Base-by-base conservation (phyloP, 1,139 yeast genomes). In the Arxiozyma heterogenica region DNA sequence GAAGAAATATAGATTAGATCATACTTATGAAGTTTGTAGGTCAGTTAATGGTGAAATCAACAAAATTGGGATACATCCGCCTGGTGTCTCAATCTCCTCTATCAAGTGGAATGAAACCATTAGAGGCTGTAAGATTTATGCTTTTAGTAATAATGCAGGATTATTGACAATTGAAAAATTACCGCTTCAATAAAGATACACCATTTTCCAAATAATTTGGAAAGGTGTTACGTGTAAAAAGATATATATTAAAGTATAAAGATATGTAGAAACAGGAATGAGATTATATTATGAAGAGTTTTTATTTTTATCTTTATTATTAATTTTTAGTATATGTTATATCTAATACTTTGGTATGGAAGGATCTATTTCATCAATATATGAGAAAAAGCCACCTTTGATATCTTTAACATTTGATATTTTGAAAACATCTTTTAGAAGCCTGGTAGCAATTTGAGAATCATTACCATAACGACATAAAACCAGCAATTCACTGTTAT, bases 381-480 rank as follows among this genome's bases (percentile, higher is more conserved):
- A 93, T 61, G 75, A 76, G 55, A 77, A 74, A 41, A 90, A 71
- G 0, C 98, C 98, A 1, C 98, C 98, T 17, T 68, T 73, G 6
- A 93, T 74, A 66, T 93, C 97, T 54, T 73, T 75, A 0, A 80
- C 89, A 18, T 80, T 71, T 0, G 65, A 55, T 25, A 77, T 70
- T 0, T 82, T 81, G 54, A 79, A 71, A 4, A 74, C 71, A 17
- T 78, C 81, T 50, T 75, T 72, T 50, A 93, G 68, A 50, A 76
- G 71, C 56, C 75, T 71, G 0, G 87, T 82, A 0, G 96, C 95
- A 21, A 82, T 70, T 63, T 88, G 93, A 0, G 98, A 91, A 67
- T 93, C 98, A 67, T 89, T 90, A 6, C 99, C 99, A 65, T 76
- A 83, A 44, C 98, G 77, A 68, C 99, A 93, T 18, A 91, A 74